Base-by-base conservation (phyloP, 225 moss, liverwort and hornwort species). In the Marchantia polymorpha region DNA sequence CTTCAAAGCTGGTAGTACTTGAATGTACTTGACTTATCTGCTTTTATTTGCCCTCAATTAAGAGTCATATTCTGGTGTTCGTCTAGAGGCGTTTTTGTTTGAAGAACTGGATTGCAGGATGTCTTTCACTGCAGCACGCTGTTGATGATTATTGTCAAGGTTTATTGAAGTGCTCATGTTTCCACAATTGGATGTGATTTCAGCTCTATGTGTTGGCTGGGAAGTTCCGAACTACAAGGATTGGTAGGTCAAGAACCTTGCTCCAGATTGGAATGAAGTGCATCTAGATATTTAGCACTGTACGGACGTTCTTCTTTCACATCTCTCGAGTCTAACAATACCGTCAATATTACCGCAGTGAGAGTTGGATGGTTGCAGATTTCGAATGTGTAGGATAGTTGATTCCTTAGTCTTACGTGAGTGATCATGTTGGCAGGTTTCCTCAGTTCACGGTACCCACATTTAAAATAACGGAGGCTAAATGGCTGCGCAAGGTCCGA, bases 181-280 rank as follows among this genome's bases (percentile, higher is more conserved):
- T n/a, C 55, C 27, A 52, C 50, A 23, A 65, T 65, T n/a, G 25
- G 25, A 49, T 78, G 63, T 66, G 14, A 58, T 51, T 91, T 85
- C 95, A 99, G 99, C 91, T 77, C 64, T 99, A 76, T 88, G 87
- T 78, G 95, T 99, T 63, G 93, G 90, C 78, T 93, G 93, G 92
- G 99, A 99, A 85, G 87, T 90, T 13, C 95, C 99, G 52, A 56
- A 87, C 81, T 99, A 86, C 77, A 90, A 81, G 64, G 92, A 92
- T 84, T 99, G 99, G 99, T 99, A 82, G 82, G 87, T 69, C 67
- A 25, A 79, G 55, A 58, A 75, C 58, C 31, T 8, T 30, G n/a
- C 20, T 3, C 4, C 12, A 49, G n/a, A 31, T 31, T n/a, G n/a
- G 6, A 8, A 23, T 9, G 14, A 16, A 15, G 58, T 58, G 58